phyloP scores from a whole-genome alignment of 352 stramenopile species.

The Achlya hypogyna region DNA sequence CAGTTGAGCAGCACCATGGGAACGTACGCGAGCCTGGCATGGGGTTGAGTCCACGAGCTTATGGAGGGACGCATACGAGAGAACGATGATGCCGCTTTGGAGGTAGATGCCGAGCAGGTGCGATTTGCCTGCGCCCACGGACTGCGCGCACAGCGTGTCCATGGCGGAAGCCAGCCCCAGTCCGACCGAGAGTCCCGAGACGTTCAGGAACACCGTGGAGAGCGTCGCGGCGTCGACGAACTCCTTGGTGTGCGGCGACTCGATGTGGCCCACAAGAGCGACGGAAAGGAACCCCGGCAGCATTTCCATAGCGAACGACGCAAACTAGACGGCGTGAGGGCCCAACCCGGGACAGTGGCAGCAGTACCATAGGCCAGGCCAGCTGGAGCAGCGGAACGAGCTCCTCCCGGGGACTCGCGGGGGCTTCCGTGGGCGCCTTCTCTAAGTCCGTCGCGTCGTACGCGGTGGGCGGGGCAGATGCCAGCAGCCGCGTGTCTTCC shows the following conservation, averaged over 20 bases:
- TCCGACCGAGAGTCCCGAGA: slow-evolving; percentile 59
- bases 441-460: no score
- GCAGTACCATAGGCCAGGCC: slow-evolving; percentile 2
- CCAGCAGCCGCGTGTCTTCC: no score
- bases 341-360: no score
- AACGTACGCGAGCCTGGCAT: slow-evolving; percentile 7
- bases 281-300: slow-evolving; percentile 21
- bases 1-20: background rate
- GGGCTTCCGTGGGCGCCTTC: no score
- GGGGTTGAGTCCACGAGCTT: background rate
- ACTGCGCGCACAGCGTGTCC: slow-evolving; percentile 81
- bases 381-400: background rate
- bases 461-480: no score
- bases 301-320: background rate
- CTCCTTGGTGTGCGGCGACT: slow-evolving; percentile 40
- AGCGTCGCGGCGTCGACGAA: slow-evolving; percentile 33
- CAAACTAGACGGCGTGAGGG: no score
- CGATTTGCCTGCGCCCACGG: slow-evolving; percentile 58
- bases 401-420: background rate
- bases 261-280: slow-evolving; percentile 50
- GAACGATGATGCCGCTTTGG: slow-evolving; percentile 57
- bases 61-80: slow-evolving; percentile 19
- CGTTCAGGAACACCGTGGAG: slow-evolving; percentile 41
- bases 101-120: slow-evolving; percentile 77
- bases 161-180: slow-evolving; percentile 75